Evolutionary conservation across 768 basidiomycete genomes (phyloP).

Genomic region (Termitomyces sp.): DNA sequence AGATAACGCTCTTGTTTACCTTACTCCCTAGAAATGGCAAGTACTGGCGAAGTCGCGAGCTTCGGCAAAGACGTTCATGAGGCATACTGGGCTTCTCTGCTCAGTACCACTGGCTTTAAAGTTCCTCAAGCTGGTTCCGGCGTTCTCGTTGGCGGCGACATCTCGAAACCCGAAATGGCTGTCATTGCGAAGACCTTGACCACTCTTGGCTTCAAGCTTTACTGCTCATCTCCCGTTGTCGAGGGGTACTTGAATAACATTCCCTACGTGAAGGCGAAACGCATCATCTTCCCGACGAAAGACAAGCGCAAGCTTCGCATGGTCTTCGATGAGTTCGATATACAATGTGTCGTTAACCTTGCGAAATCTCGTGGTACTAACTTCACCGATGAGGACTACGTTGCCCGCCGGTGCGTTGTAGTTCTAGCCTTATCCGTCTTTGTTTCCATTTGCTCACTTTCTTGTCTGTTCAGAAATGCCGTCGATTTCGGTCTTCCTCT

Average conservation of each 20-base stretch:
- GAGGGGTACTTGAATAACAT: slow-evolving; percentile 78
- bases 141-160: slow-evolving; percentile 89
- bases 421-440: slow-evolving; percentile 16
- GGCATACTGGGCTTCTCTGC: slow-evolving; percentile 93
- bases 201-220: slow-evolving; percentile 92
- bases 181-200: slow-evolving; percentile 74
- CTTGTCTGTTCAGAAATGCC: slow-evolving; percentile 56
- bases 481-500: slow-evolving; percentile 94
- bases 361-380: slow-evolving; percentile 71
- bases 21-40: slow-evolving; percentile 79
- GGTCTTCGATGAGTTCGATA: slow-evolving; percentile 92
- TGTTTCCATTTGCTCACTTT: neutral
- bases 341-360: slow-evolving; percentile 92
- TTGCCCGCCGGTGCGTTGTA: slow-evolving; percentile 71
- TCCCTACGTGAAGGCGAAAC: slow-evolving; percentile 74
- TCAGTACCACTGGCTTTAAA: slow-evolving; percentile 95
- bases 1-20: neutral
- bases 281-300: slow-evolving; percentile 93
- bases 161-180: slow-evolving; percentile 80
- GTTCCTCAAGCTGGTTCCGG: slow-evolving; percentile 80
- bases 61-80: slow-evolving; percentile 93
- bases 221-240: slow-evolving; percentile 74
- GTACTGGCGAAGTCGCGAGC: slow-evolving; percentile 94
- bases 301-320: slow-evolving; percentile 94
- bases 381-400: slow-evolving; percentile 90